A percentile compares a stretch with the other conserved stretches of the same genome.
Conservation (phyloP, 768 basidiomycete species). For the Mycena rebaudengoi region DNA sequence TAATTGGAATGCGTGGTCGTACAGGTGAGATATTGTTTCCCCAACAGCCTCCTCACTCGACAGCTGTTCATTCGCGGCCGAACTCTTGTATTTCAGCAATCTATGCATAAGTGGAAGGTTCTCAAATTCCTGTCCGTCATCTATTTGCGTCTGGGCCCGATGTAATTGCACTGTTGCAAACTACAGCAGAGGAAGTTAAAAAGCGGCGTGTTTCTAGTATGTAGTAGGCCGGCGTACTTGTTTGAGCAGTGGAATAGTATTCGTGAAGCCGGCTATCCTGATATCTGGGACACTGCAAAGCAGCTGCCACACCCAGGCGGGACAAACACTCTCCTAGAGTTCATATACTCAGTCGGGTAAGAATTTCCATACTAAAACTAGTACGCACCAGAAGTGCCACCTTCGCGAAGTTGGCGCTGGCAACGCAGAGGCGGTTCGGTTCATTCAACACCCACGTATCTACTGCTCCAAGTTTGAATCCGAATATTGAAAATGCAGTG, state of each 20-base stretch:
- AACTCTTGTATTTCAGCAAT: constrained; percentile 65
- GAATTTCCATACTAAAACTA: neutral
- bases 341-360: neutral
- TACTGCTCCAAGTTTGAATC: neutral
- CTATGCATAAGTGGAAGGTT: too few species aligned
- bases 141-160: constrained; percentile 74
- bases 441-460: neutral
- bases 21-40: constrained; percentile 84
- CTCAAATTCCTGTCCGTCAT: constrained; percentile 65
- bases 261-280: too few species aligned
- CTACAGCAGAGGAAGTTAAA: too few species aligned
- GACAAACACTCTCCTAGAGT: constrained; percentile 37
- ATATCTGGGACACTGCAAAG: too few species aligned
- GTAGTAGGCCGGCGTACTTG: too few species aligned
- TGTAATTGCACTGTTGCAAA: constrained; percentile 79
- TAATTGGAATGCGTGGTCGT: constrained; percentile 34
- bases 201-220: too few species aligned
- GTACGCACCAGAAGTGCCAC: neutral
- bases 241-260: too few species aligned
- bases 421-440: neutral
- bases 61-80: constrained; percentile 52
- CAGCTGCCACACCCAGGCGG: too few species aligned
- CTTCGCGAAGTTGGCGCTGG: neutral
- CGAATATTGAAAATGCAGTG: neutral
- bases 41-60: constrained; percentile 78